Conservation (phyloP, 208 protist genomes). For the Cochliopodium minus region DNA sequence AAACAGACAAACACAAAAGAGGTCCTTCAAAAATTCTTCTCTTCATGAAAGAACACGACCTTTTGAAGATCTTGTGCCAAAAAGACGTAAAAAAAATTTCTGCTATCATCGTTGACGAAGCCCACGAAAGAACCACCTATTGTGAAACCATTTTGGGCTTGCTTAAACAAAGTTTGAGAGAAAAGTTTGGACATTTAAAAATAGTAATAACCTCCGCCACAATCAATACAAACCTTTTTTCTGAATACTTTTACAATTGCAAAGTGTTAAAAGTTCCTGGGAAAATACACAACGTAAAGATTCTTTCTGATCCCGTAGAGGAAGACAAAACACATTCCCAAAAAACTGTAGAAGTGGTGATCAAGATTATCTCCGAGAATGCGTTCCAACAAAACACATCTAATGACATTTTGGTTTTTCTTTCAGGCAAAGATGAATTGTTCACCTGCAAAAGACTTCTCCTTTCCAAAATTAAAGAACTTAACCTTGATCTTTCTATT, state of each 20-base stretch:
- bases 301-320: slow-evolving; percentile 69
- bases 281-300: slow-evolving; percentile 42
- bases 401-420: slow-evolving; percentile 66
- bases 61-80: no score
- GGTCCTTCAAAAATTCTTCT: no score
- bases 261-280: slow-evolving; percentile 49
- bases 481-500: slow-evolving; percentile 32
- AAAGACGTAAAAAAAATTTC: slow-evolving; percentile 31
- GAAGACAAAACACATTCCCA: slow-evolving; percentile 66
- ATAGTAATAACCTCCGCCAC: slow-evolving; percentile 64
- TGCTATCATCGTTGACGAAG: slow-evolving; percentile 35
- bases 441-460: slow-evolving; percentile 39
- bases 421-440: slow-evolving; percentile 72
- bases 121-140: slow-evolving; percentile 57
- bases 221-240: slow-evolving; percentile 58
- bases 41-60: no score
- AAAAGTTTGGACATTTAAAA: slow-evolving; percentile 54
- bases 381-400: no score
- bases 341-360: slow-evolving; percentile 24
- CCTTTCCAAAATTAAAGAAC: slow-evolving; percentile 26
- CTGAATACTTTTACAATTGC: slow-evolving; percentile 46
- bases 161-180: slow-evolving; percentile 37
- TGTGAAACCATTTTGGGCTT: slow-evolving; percentile 72
- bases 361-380: no score
- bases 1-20: no score